Evolutionary conservation across 2,329 filamentous ascomycete species (phyloP).

Genomic region (Paraphoma chrysanthemicola): DNA sequence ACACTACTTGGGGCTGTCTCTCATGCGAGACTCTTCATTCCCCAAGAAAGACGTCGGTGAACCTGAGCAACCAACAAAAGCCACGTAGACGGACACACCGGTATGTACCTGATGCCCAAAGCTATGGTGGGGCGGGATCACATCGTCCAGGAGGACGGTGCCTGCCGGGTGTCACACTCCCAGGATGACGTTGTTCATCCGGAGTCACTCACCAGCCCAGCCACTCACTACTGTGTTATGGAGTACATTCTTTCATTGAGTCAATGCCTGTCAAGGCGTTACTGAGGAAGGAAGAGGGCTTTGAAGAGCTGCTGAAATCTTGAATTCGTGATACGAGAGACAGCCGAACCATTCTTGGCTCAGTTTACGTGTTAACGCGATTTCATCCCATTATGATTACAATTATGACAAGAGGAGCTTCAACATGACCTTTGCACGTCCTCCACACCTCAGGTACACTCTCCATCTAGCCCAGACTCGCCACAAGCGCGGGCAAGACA

Average conservation of each 20-base stretch:
- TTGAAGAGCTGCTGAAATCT: too few relatives aligned
- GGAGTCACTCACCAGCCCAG: neutral
- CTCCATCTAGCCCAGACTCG: neutral
- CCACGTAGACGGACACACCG: neutral
- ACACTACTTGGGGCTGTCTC: neutral
- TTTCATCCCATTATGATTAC: too few relatives aligned
- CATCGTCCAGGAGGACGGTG: neutral
- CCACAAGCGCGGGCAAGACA: slow-evolving; percentile 39
- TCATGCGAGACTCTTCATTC: neutral
- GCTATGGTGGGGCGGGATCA: neutral
- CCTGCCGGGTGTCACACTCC: neutral
- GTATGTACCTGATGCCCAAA: neutral
- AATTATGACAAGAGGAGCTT: too few relatives aligned
- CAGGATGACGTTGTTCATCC: neutral
- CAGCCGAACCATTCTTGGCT: too few relatives aligned
- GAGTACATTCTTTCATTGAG: neutral
- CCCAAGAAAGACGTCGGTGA: neutral
- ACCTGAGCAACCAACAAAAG: neutral
- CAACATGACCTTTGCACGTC: too few relatives aligned
- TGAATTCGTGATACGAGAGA: too few relatives aligned
- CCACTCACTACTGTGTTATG: neutral
- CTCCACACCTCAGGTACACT: neutral
- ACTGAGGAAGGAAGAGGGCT: neutral
- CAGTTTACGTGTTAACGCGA: too few relatives aligned
- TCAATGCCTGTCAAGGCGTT: neutral